These are phyloP conservation scores for Rhododendron mucronatum DNA, from an alignment of 148 eudicot genomes.

Conservation along the genomic window DNA sequence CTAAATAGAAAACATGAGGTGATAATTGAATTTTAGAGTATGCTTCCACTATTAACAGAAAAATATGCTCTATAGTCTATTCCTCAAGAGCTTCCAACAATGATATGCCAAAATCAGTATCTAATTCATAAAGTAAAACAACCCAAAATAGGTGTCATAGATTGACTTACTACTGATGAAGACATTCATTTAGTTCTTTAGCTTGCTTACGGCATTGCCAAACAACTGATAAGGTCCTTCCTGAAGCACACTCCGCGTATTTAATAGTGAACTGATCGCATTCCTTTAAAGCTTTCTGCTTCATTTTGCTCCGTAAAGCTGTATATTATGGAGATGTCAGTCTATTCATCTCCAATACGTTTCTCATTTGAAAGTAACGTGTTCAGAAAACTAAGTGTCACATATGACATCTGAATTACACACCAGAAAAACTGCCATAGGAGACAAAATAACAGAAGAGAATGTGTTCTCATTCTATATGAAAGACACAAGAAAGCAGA, in stretches of 20 bases:
- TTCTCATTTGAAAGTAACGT: neutral
- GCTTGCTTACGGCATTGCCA: constrained; percentile 90
- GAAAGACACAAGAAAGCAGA: neutral
- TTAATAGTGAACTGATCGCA: constrained; percentile 58
- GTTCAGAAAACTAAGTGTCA: neutral
- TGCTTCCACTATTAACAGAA: neutral
- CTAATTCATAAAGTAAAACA: neutral
- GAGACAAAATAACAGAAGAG: neutral
- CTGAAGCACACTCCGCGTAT: constrained; percentile 89
- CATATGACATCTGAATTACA: neutral
- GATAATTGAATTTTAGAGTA: neutral
- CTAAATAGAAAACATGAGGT: neutral
- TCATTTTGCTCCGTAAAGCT: constrained; percentile 99
- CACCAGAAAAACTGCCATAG: neutral
- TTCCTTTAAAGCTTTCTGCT: constrained; percentile 81
- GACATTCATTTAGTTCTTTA: constrained; percentile 76
- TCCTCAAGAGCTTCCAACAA: neutral
- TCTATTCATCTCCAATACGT: neutral
- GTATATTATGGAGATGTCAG: constrained; percentile 20
- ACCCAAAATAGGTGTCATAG: neutral
- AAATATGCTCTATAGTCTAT: neutral
- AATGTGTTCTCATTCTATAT: neutral
- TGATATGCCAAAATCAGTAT: neutral
- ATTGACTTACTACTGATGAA: constrained; percentile 73
- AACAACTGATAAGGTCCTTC: constrained; percentile 82